Evolutionary conservation across 371 early-diverging fungal species (phyloP).

Genomic region (Mortierella sp.): DNA sequence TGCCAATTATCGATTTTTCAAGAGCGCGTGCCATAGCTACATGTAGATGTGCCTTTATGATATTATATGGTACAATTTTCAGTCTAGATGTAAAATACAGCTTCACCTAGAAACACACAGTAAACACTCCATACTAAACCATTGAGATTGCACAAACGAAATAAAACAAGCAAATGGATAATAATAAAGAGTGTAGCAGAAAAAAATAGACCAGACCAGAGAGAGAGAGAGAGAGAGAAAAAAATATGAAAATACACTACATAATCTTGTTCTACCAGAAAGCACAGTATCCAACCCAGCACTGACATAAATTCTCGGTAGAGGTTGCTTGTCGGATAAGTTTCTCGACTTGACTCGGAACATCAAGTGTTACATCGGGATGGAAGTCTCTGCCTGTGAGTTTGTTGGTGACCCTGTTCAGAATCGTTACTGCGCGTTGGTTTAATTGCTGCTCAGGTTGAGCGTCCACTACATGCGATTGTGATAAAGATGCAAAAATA

Average conservation of each 20-base stretch:
- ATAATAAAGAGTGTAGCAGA: neutral
- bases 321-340: slow-evolving; percentile 96
- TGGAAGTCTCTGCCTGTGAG: slow-evolving; percentile 89
- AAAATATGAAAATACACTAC: slow-evolving; percentile 1
- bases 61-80: slow-evolving; percentile 1
- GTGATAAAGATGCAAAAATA: neutral
- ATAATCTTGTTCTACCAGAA: slow-evolving; percentile 62
- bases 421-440: slow-evolving; percentile 70
- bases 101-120: slow-evolving; percentile 2
- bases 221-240: neutral
- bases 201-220: neutral
- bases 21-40: no score
- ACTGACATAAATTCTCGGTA: slow-evolving; percentile 94
- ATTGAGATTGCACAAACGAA: slow-evolving; percentile 2
- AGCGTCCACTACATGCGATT: slow-evolving; percentile 17
- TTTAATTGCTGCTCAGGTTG: slow-evolving; percentile 62
- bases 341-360: slow-evolving; percentile 89
- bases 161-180: neutral
- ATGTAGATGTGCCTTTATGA: neutral
- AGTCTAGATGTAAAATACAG: slow-evolving; percentile 1
- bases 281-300: slow-evolving; percentile 96
- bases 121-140: neutral
- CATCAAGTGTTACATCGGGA: slow-evolving; percentile 81
- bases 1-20: no score
- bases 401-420: slow-evolving; percentile 69